Evolutionary conservation across 1,284 basidiomycete genomes (phyloP).

Genomic region (Irpex sp.): DNA sequence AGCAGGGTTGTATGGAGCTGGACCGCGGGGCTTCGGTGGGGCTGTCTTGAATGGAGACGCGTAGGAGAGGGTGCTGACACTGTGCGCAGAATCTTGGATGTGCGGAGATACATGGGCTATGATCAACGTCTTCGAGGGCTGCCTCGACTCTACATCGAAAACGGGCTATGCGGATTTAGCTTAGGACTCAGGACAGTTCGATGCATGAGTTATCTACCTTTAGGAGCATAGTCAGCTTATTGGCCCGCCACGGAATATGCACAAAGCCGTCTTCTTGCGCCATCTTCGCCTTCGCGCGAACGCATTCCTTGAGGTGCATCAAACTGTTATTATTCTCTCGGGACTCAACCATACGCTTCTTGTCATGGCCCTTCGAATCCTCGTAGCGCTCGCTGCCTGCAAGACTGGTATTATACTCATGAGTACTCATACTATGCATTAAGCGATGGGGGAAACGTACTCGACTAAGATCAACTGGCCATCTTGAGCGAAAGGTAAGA

Average conservation of each 20-base stretch:
- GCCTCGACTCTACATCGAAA: slow-evolving; percentile 31
- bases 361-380: slow-evolving; percentile 31
- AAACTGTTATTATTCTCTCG: slow-evolving; percentile 34
- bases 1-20: slow-evolving; percentile 25
- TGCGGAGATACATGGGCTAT: slow-evolving; percentile 36
- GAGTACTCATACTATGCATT: neutral
- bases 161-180: slow-evolving; percentile 25
- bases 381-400: slow-evolving; percentile 33
- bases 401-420: slow-evolving; percentile 17
- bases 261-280: slow-evolving; percentile 33
- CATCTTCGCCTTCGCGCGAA: slow-evolving; percentile 33
- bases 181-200: neutral
- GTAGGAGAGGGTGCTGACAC: slow-evolving; percentile 30
- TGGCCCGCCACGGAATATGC: slow-evolving; percentile 32
- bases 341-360: slow-evolving; percentile 31
- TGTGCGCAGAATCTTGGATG: slow-evolving; percentile 31
- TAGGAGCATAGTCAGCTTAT: slow-evolving; percentile 33
- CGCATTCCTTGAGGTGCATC: slow-evolving; percentile 35
- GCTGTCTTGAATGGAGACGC: slow-evolving; percentile 30
- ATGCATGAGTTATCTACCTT: slow-evolving; percentile 20
- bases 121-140: slow-evolving; percentile 28
- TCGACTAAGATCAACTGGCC: slow-evolving; percentile 34
- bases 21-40: slow-evolving; percentile 24
- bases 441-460: slow-evolving; percentile 14
- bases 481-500: slow-evolving; percentile 31